Percentiles rank a stretch among this genome's conserved stretches.
phyloP scores from a whole-genome alignment of 129 eudicot species.

The Tagetes erecta region DNA sequence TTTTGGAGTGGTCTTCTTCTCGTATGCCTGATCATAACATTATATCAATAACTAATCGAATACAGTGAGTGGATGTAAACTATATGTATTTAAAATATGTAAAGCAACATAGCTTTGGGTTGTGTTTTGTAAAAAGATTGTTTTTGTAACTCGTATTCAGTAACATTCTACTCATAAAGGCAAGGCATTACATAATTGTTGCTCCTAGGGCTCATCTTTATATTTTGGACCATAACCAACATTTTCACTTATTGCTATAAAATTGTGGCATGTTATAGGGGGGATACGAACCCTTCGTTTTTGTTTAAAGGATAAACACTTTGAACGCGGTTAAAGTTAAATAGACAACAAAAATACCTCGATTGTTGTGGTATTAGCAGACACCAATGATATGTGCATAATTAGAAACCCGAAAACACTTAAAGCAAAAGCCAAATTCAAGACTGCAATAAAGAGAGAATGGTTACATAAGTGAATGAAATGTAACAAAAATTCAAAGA shows the following conservation, averaged over 20 bases:
- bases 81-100: neutral
- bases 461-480: neutral
- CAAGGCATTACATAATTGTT: neutral
- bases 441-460: conserved; percentile 48
- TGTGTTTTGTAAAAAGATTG: neutral
- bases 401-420: conserved; percentile 90
- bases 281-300: neutral
- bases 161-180: neutral
- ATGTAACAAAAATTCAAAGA: neutral
- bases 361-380: conserved; percentile 93
- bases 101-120: neutral
- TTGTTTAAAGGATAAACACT: neutral
- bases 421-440: conserved; percentile 92
- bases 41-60: conserved; percentile 18
- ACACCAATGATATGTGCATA: conserved; percentile 94
- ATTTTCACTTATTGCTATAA: neutral
- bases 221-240: neutral
- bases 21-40: conserved; percentile 78
- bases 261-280: neutral
- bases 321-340: neutral
- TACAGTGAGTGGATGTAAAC: neutral
- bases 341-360: conserved; percentile 58
- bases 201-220: neutral
- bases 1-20: conserved; percentile 86
- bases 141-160: neutral